Percentiles rank a stretch among this genome's conserved stretches.
Evolutionary conservation across 306 rosid species (phyloP).

Genomic region (Cucurbita moschata): DNA sequence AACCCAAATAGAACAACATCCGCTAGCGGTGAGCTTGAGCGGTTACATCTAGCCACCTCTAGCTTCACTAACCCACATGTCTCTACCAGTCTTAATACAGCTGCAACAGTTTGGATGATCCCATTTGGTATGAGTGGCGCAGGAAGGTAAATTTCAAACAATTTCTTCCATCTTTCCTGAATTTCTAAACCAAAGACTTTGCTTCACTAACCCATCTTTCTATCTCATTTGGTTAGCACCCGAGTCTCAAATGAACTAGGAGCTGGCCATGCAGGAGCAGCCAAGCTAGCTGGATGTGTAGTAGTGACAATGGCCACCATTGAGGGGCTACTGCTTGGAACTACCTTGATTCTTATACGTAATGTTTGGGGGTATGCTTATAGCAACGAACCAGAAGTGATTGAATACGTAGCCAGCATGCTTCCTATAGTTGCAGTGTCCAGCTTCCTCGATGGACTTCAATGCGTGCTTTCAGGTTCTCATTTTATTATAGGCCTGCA

Average conservation of each 20-base stretch:
- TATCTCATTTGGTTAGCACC: conserved; percentile 20
- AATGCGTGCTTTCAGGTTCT: conserved; percentile 56
- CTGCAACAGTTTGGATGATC: conserved; percentile 49
- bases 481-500: not conserved
- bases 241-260: conserved; percentile 75
- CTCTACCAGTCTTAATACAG: conserved; percentile 47
- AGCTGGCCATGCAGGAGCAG: conserved; percentile 41
- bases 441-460: conserved; percentile 54
- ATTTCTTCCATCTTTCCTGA: not conserved
- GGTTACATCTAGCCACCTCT: not conserved
- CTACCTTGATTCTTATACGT: conserved; percentile 31
- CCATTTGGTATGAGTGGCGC: conserved; percentile 69
- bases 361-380: conserved; percentile 63
- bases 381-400: conserved; percentile 43
- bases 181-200: not conserved
- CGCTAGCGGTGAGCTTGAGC: fast-evolving
- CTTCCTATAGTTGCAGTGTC: conserved; percentile 49
- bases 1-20: too few relatives aligned
- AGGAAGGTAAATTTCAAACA: conserved; percentile 31
- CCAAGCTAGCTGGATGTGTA: conserved; percentile 43
- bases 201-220: not conserved
- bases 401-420: conserved; percentile 40
- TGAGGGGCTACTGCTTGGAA: conserved; percentile 33
- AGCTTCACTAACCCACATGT: not conserved
- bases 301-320: conserved; percentile 33